Evolutionary conservation across 805 yeast genomes (phyloP).

Genomic region (Blastobotrys parvus): DNA sequence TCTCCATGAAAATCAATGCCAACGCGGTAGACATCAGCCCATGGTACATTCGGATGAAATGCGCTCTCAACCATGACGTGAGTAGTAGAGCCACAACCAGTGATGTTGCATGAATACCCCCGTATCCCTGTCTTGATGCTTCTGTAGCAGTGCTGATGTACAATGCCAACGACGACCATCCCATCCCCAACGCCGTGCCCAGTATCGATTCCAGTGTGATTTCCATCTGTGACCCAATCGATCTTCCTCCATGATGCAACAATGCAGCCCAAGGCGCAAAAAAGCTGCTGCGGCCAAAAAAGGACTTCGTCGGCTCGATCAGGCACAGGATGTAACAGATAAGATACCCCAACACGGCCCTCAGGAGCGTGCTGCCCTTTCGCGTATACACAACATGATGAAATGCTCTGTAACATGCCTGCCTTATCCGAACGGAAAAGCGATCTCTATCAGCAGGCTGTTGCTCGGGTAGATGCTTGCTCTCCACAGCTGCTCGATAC

Average conservation of each 20-base stretch:
- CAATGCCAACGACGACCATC: constrained; percentile 38
- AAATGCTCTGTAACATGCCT: not conserved
- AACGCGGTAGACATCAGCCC: constrained; percentile 8
- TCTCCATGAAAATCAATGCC: constrained; percentile 18
- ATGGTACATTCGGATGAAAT: constrained; percentile 35
- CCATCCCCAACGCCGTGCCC: constrained; percentile 37
- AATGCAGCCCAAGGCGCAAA: constrained; percentile 37
- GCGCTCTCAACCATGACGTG: constrained; percentile 36
- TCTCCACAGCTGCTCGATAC: not conserved
- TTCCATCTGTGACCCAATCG: constrained; percentile 40
- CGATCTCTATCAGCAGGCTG: not conserved
- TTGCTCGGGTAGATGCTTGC: not conserved
- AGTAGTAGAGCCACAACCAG: constrained; percentile 32
- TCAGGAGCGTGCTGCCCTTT: constrained; percentile 16
- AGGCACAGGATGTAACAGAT: constrained; percentile 34
- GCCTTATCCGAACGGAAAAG: not conserved
- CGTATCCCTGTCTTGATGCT: constrained; percentile 36
- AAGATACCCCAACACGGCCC: constrained; percentile 34
- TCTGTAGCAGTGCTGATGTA: constrained; percentile 34
- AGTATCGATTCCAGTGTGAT: constrained; percentile 33
- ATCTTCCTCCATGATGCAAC: constrained; percentile 41
- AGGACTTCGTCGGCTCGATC: constrained; percentile 30
- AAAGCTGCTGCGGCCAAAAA: constrained; percentile 37
- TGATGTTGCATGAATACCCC: constrained; percentile 39
- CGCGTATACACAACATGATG: constrained; percentile 1